Evolutionary conservation across 1,284 basidiomycete species (phyloP).

Genomic region (Leccinum olivaceoglutinosum): DNA sequence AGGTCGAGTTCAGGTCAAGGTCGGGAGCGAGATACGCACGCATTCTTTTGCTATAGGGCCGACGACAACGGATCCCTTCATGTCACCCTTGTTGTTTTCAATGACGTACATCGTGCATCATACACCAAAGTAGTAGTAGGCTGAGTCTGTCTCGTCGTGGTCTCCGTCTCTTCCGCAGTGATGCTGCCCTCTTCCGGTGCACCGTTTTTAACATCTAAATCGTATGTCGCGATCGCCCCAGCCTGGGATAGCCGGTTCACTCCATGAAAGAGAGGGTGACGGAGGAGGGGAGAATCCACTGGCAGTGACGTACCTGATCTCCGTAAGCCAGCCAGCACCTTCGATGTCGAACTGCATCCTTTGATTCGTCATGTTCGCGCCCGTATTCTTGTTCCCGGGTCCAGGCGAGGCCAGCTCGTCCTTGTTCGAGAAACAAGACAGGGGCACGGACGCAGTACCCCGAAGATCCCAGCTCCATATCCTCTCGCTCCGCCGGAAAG

Average conservation of each 20-base stretch:
- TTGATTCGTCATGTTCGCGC: constrained; percentile 58
- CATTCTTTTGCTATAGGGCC: constrained; percentile 98
- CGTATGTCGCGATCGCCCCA: constrained; percentile 43
- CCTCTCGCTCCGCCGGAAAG: constrained; percentile 61
- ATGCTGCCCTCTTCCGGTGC: background rate
- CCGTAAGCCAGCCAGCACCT: constrained; percentile 59
- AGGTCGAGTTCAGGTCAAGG: background rate
- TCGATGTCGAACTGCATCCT: constrained; percentile 76
- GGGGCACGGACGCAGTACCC: constrained; percentile 43
- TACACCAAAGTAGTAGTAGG: constrained; percentile 9
- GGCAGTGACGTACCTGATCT: constrained; percentile 49
- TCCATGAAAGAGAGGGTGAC: background rate
- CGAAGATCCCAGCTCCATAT: constrained; percentile 81
- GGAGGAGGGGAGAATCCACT: background rate
- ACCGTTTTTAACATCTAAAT: constrained; percentile 26
- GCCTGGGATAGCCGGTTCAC: constrained; percentile 20
- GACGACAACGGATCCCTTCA: constrained; percentile 99
- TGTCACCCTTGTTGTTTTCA: constrained; percentile 99
- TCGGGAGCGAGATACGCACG: constrained; percentile 42
- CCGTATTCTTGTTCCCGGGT: background rate
- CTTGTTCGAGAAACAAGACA: constrained; percentile 34
- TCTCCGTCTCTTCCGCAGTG: constrained; percentile 1
- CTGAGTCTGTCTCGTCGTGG: constrained; percentile 6
- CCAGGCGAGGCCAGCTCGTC: background rate
- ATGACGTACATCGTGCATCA: constrained; percentile 52